Evolutionary conservation across 257 asterid genomes (phyloP).

Genomic region (Scutellaria baicalensis): DNA sequence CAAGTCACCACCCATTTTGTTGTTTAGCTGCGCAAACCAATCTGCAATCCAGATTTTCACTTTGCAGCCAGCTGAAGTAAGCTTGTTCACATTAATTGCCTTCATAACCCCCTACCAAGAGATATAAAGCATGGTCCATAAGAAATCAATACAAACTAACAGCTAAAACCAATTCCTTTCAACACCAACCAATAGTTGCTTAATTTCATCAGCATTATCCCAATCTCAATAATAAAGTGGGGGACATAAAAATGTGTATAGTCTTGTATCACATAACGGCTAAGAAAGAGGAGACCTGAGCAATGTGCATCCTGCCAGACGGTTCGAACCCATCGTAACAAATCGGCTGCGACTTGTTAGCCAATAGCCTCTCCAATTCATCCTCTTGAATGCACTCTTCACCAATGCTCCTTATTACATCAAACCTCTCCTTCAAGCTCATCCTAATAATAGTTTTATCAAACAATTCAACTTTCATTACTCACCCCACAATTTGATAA

Average conservation of each 20-base stretch:
- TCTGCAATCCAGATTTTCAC: slow-evolving; percentile 94
- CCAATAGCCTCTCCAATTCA: slow-evolving; percentile 59
- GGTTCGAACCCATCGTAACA: slow-evolving; percentile 95
- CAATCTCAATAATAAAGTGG: no score
- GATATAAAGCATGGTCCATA: not conserved
- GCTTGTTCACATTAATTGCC: slow-evolving; percentile 77
- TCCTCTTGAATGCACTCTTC: slow-evolving; percentile 94
- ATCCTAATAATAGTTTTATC: slow-evolving; percentile 25
- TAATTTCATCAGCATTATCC: no score
- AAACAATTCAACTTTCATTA: not conserved
- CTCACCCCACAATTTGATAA: no score
- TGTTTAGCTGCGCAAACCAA: slow-evolving; percentile 89
- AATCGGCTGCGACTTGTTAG: slow-evolving; percentile 55
- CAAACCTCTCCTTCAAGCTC: slow-evolving; percentile 59
- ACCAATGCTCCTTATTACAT: slow-evolving; percentile 63
- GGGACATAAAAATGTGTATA: no score
- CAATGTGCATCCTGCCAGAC: slow-evolving; percentile 96
- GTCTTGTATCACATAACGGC: no score
- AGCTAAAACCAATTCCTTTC: not conserved
- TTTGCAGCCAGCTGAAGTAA: slow-evolving; percentile 81
- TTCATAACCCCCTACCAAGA: slow-evolving; percentile 77
- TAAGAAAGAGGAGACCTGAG: slow-evolving; percentile 45
- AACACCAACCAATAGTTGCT: no score
- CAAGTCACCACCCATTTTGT: slow-evolving; percentile 89
- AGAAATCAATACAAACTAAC: not conserved